Evolutionary conservation across 2,329 filamentous ascomycete genomes (phyloP), one percentile per base, ranked within the genome.

Genomic region (Colletotrichum musae): DNA sequence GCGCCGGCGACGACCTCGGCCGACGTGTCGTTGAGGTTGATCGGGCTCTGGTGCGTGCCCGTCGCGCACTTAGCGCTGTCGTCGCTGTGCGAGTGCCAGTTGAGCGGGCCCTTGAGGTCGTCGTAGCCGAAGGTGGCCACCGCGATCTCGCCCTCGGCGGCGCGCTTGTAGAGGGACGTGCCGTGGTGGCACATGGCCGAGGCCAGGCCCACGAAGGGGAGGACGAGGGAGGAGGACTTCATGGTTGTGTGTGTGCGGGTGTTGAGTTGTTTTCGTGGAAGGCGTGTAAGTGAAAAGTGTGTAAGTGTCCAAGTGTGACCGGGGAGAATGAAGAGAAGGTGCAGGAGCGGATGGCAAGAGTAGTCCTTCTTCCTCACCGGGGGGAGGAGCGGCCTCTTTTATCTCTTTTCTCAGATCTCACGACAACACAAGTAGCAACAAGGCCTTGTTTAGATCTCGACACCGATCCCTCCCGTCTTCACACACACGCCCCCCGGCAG

Each of bases 41-140:
- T 88, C 61, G 88, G 88, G 0, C 87, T 89, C 76, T 90, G 88
- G 60, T 81, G 77, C 15, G 72, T 80, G 43, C 88, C 87, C 2
- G 75, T 77, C 47, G 82, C 83, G 75, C 88, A 90, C 12, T 79
- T 75, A 10, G 75, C 74, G 75, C 88, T 87, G 26, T 71, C 71
- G 16, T 79, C 77, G 56, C 81, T 76, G 28, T 88, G 78, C 5
- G 77, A 78, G 45, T 84, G 81, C 87, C 87, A 89, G 76, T 85
- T 86, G 64, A 87, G 77, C 0, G 87, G 87, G 6, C 87, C 87
- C 47, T 78, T 73, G 5, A 76, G 62, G 57, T 79, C 79, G 39
- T 78, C 79, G 75, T 84, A 85, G 51, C 80, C 81, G 66, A 84
- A 85, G 7, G 72, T 75, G n/a, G 77, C 72, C 28, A 82, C 74